Conservation (phyloP, 495 filamentous ascomycete genomes). For the Penicillium canariense region DNA sequence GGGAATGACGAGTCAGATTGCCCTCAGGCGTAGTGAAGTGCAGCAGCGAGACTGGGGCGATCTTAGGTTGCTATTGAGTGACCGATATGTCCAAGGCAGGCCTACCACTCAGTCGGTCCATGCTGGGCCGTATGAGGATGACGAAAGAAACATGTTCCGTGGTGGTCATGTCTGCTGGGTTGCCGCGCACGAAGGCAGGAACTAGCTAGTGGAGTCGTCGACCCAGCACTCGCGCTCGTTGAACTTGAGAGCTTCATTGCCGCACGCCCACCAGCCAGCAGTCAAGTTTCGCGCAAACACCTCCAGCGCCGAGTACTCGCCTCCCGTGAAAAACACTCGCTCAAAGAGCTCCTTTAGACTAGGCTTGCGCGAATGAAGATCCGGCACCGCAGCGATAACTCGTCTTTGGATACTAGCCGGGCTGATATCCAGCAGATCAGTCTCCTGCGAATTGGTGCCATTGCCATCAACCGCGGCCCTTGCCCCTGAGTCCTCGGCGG, state of each 20-base stretch:
- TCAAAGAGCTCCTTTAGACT: constrained; percentile 60
- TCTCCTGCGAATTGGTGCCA: neutral
- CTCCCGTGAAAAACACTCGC: constrained; percentile 37
- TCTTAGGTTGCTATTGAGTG: too few species aligned
- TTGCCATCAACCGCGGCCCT: neutral
- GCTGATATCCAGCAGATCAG: constrained; percentile 12
- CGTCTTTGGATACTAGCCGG: constrained; percentile 37
- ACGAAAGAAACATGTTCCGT: too few species aligned
- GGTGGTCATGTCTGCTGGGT: too few species aligned
- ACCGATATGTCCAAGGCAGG: too few species aligned
- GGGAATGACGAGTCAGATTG: too few species aligned
- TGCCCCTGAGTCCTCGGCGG: neutral
- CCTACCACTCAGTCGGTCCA: too few species aligned
- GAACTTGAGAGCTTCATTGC: constrained; percentile 81
- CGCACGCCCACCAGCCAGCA: constrained; percentile 86
- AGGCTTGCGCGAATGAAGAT: constrained; percentile 90
- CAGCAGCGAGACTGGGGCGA: too few species aligned
- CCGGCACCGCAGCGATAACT: constrained; percentile 77
- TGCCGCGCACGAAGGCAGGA: too few species aligned
- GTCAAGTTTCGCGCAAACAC: constrained; percentile 87
- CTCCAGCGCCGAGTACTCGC: constrained; percentile 65
- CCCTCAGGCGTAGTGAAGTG: too few species aligned
- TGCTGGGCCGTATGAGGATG: too few species aligned
- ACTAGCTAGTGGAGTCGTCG: neutral
- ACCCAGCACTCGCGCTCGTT: constrained; percentile 70